Percentiles rank a stretch among this genome's conserved stretches.
phyloP scores from a whole-genome alignment of 495 filamentous ascomycete genomes.

The Daldinia decipiens region DNA sequence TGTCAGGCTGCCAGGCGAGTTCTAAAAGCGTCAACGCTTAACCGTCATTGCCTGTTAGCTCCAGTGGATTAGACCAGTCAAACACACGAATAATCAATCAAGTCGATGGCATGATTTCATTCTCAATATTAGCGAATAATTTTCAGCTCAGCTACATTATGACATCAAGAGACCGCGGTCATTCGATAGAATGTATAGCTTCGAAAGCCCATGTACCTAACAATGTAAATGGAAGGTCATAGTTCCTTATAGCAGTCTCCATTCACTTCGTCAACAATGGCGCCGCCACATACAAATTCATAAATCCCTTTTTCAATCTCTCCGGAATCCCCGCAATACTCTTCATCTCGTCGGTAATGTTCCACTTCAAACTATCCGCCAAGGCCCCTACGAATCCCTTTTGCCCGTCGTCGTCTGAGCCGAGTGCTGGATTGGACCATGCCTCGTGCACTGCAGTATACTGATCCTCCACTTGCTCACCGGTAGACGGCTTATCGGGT shows the following conservation, averaged over 20 bases:
- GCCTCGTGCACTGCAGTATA: background rate
- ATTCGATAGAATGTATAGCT: too few relatives aligned
- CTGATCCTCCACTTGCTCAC: background rate
- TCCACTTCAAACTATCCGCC: conserved; percentile 2
- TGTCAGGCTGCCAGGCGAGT: background rate
- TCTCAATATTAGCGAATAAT: too few relatives aligned
- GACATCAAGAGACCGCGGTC: too few relatives aligned
- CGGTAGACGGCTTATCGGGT: background rate
- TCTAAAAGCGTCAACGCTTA: background rate
- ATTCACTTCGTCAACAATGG: conserved; percentile 24
- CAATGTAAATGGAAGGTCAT: background rate
- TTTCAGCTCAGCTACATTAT: too few relatives aligned
- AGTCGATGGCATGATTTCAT: too few relatives aligned
- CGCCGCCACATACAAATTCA: conserved; percentile 26
- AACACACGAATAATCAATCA: too few relatives aligned
- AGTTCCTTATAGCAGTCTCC: background rate
- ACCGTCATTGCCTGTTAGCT: background rate
- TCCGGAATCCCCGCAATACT: conserved; percentile 18
- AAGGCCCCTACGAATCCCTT: background rate
- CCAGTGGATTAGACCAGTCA: background rate
- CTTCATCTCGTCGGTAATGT: conserved; percentile 11
- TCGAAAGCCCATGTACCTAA: too few relatives aligned
- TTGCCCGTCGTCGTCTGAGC: background rate
- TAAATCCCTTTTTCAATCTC: conserved; percentile 17
- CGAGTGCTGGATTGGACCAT: background rate